Base-by-base conservation (phyloP, 2,329 filamentous ascomycete genomes). In the Gnomoniopsis smithogilvyi region DNA sequence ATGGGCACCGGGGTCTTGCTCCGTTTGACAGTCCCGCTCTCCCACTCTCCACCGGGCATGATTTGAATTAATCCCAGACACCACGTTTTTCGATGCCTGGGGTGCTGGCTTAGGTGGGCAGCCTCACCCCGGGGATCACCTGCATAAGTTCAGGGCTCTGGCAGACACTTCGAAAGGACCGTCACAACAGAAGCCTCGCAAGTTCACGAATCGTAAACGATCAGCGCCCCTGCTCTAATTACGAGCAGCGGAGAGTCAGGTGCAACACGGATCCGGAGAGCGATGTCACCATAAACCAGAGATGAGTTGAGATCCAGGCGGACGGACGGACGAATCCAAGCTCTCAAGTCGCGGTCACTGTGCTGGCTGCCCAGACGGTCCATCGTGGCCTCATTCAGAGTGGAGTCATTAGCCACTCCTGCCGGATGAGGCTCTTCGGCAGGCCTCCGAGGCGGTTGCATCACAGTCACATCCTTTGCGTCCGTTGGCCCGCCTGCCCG, bases 361-460 rank as follows among this genome's bases (percentile, higher is more conserved):
- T 30, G 26, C 24, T 43, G 38, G 12, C n/a, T 26, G 17, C 12
- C 21, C 34, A 26, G 12, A 15, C 15, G 15, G 19, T 45, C 50
- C 21, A 30, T 38, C 24, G 10, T 24, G 43, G 21, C 43, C 34
- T 48, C 43, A 34, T 24, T 21, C 34, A 26, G 38, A 11, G 34
- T 62, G 60, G 47, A 56, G 22, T 53, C 43, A 53, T 43, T 54
- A 56, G 56, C 56, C 43, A 59, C 56, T 45, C 36, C 59, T 12
- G 53, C 21, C 45, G 54, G 38, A 14, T 62, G 60, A 62, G 60
- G 60, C 60, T 62, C 60, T 62, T 56, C 56, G 56, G 41, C 49
- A 62, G 60, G 60, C 60, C 60, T 62, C 56, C 56, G 51, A 51
- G 34, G 22, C 19, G 59, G 59, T 51, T 48, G 52, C 59, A 56